Evolutionary conservation across 2,329 filamentous ascomycete genomes (phyloP).

Genomic region (Paecilomyces variotii): DNA sequence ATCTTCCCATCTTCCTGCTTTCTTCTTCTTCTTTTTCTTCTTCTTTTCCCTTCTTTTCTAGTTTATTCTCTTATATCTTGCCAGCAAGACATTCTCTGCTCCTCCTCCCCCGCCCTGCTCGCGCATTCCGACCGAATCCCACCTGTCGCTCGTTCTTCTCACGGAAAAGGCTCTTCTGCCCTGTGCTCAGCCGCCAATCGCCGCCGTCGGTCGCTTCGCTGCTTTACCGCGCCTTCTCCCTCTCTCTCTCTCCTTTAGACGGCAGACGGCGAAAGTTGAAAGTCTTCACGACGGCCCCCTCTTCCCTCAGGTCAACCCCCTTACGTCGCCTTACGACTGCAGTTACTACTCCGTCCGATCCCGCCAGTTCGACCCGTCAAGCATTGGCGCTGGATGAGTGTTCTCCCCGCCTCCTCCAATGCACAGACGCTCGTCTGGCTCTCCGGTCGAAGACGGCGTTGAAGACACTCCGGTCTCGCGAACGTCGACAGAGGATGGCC

Average conservation of each 20-base stretch:
- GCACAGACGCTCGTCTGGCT: slow-evolving; percentile 39
- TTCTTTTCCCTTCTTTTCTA: background rate
- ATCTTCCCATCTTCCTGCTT: no score
- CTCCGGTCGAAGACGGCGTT: slow-evolving; percentile 34
- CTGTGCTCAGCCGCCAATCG: background rate
- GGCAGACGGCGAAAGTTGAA: slow-evolving; percentile 6
- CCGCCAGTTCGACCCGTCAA: background rate
- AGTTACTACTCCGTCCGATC: slow-evolving; percentile 4
- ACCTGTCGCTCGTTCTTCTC: background rate
- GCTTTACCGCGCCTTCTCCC: background rate
- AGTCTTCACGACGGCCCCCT: background rate
- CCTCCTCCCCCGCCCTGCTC: background rate
- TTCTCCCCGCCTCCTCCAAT: slow-evolving; percentile 31
- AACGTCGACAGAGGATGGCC: slow-evolving; percentile 21
- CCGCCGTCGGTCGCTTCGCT: background rate
- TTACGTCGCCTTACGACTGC: background rate
- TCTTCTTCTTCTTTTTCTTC: background rate
- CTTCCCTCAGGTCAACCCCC: background rate
- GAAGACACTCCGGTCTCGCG: slow-evolving; percentile 27
- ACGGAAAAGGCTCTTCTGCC: background rate
- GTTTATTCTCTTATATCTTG: background rate
- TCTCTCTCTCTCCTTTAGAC: background rate
- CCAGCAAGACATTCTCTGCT: background rate
- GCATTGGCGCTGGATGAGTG: slow-evolving; percentile 27
- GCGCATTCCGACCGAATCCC: background rate